A percentile compares a stretch with the other conserved stretches of the same genome.
These are phyloP conservation scores for Volvox carteri DNA, from an alignment of 163 green algal species.

Conservation along the genomic window DNA sequence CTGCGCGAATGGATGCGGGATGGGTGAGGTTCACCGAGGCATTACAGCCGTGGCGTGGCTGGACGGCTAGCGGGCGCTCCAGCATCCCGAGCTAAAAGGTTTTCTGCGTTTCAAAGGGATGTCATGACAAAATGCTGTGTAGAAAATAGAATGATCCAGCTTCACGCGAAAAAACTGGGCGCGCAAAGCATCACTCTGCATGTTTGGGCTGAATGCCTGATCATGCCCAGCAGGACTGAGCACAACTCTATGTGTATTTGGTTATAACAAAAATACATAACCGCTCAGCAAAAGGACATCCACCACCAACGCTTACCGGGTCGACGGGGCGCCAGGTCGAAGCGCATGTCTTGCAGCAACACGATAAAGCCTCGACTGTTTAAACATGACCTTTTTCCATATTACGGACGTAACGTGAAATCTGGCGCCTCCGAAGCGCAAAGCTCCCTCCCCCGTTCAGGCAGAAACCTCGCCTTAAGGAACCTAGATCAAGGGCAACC, in stretches of 20 bases:
- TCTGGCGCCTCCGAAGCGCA: no score
- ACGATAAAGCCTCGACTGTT: not conserved
- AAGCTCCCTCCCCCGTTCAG: no score
- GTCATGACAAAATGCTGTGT: not conserved
- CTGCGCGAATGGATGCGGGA: no score
- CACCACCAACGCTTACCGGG: not conserved
- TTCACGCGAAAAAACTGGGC: not conserved
- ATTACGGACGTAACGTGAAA: no score
- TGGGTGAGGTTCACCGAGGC: no score
- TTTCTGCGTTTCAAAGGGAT: no score
- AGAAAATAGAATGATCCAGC: not conserved
- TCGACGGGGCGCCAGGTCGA: not conserved
- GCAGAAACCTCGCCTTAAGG: no score
- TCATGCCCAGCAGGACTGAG: not conserved
- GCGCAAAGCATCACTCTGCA: not conserved
- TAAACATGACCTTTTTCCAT: no score
- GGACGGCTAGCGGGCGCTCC: no score
- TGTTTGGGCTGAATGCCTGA: not conserved
- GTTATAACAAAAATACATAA: not conserved
- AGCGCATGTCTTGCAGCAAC: not conserved
- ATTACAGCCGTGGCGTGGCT: no score
- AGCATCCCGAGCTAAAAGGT: no score
- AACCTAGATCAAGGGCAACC: no score
- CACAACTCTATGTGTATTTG: not conserved
- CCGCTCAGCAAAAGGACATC: not conserved